Percentiles rank a stretch among this genome's conserved stretches.
phyloP scores from a whole-genome alignment of 371 early-diverging fungal genomes.

The Mucor plumbeus region DNA sequence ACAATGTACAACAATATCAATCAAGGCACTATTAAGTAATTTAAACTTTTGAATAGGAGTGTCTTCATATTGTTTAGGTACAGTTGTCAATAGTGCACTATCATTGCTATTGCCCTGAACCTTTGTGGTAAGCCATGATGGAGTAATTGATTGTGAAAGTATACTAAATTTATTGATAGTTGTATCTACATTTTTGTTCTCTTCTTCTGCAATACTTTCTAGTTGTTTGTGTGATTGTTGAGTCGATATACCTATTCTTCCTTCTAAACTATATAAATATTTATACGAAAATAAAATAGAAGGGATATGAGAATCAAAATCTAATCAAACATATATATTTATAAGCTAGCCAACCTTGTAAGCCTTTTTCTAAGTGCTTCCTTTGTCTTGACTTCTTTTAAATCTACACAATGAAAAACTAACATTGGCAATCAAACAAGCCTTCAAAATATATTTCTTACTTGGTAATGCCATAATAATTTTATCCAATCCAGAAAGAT shows the following conservation, averaged over 20 bases:
- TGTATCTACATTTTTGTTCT: background rate
- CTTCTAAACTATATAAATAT: conserved; percentile 35
- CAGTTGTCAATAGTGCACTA: background rate
- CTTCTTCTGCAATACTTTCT: background rate
- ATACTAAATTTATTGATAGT: conserved; percentile 6
- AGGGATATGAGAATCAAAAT: background rate
- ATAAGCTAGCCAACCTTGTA: background rate
- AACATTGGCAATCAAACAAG: background rate
- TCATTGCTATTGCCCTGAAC: background rate
- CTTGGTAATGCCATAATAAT: conserved; percentile 62
- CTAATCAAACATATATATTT: conserved; percentile 5
- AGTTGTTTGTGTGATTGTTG: background rate
- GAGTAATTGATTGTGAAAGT: background rate
- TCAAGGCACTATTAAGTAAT: conserved; percentile 43
- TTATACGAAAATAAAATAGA: too few species aligned
- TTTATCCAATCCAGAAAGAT: conserved; percentile 57
- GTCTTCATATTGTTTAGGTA: background rate
- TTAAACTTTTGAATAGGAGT: conserved; percentile 23
- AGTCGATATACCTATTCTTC: conserved; percentile 29
- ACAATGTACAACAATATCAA: conserved; percentile 50
- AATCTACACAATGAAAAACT: conserved; percentile 21
- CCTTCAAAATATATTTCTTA: conserved; percentile 28
- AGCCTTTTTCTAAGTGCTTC: conserved; percentile 18
- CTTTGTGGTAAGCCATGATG: conserved; percentile 1
- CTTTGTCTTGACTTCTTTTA: conserved; percentile 38